A percentile compares a stretch with the other conserved stretches of the same genome.
These are phyloP conservation scores for Cicer pinnatifidum DNA, from an alignment of 306 rosid species.

Conservation along the genomic window DNA sequence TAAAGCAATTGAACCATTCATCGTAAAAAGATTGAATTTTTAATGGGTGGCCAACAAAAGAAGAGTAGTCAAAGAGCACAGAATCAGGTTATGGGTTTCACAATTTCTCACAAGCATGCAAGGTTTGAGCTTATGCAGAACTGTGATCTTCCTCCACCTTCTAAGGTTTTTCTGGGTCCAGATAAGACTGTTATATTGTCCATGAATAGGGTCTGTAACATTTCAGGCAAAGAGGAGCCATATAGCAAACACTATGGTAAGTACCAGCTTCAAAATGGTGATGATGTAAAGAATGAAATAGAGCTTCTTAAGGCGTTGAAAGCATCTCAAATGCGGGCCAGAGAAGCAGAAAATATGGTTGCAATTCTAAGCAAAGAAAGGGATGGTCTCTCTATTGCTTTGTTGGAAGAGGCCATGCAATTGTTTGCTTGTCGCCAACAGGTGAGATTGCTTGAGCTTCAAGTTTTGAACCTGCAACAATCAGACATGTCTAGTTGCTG, in stretches of 20 bases:
- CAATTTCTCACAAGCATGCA: conserved; percentile 49
- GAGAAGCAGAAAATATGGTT: conserved; percentile 77
- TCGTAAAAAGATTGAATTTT: conserved; percentile 29
- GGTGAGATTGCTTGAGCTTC: conserved; percentile 75
- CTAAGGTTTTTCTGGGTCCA: conserved; percentile 64
- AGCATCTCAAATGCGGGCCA: conserved; percentile 75
- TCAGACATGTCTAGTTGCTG: conserved; percentile 7
- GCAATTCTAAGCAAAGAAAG: conserved; percentile 58
- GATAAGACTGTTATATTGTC: conserved; percentile 52
- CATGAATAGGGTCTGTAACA: conserved; percentile 52
- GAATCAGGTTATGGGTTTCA: conserved; percentile 52
- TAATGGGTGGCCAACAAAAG: conserved; percentile 49
- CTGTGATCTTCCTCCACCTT: conserved; percentile 96
- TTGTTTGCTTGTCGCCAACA: conserved; percentile 66
- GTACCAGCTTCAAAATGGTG: conserved; percentile 25
- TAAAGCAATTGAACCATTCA: conserved; percentile 5
- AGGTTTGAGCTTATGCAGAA: conserved; percentile 77
- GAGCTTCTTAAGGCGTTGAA: conserved; percentile 79
- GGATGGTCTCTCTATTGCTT: conserved; percentile 56
- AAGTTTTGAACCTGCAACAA: conserved; percentile 59
- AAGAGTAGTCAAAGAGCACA: conserved; percentile 33
- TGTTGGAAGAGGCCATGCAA: conserved; percentile 63
- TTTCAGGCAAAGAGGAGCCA: conserved; percentile 34
- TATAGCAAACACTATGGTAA: conserved; percentile 24
- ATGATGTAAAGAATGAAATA: conserved; percentile 48